Base-by-base conservation (phyloP, 2,329 filamentous ascomycete genomes). In the Diatrype stigma region DNA sequence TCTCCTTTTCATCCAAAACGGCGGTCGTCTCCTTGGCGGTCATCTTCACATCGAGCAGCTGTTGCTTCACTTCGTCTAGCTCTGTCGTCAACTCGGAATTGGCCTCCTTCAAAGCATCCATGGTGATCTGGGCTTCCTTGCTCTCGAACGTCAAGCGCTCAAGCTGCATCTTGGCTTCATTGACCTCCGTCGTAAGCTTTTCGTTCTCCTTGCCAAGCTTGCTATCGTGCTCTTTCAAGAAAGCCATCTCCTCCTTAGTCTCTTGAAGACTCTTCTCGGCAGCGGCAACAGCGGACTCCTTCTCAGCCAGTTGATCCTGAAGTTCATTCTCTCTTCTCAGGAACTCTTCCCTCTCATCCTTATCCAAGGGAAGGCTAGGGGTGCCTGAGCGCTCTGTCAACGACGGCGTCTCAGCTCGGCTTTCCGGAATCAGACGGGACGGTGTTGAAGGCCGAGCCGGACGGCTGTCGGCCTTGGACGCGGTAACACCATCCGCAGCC, bases 321-420 rank as follows among this genome's bases (percentile, higher is more conserved):
- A 99, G 80, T 68, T 99, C 94, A 63, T 99, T 99, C 69, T 99
- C 94, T 50, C 94, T 85, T 62, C 90, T 84, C 57, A 99, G 71
- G 64, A 97, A 99, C 67, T 99, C 94, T 63, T 99, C 94, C 54
- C 91, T 86, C 72, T 99, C 94, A 61, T 99, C 94, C 72, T 96
- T 96, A 50, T 99, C 94, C 53, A 97, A 77, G 37, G 90, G 84
- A 58, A 96, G 76, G 64, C 89, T 92, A 2, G 93, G 93, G 12
- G 93, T 97, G 47, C 86, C 88, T 16, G 92, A 84, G 45, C 93
- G 84, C 57, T 97, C 93, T 7, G 91, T 87, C 52, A 89, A 73
- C 5, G 73, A 73, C 6, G 82, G 83, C 4, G 83, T 86, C 60
- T 86, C 83, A 35, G 83, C 73, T 49, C 82, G 77, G 63, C 75